These are phyloP conservation scores for Rhizopus arrhizus DNA, from an alignment of 371 early-diverging fungal genomes.

Conservation along the genomic window DNA sequence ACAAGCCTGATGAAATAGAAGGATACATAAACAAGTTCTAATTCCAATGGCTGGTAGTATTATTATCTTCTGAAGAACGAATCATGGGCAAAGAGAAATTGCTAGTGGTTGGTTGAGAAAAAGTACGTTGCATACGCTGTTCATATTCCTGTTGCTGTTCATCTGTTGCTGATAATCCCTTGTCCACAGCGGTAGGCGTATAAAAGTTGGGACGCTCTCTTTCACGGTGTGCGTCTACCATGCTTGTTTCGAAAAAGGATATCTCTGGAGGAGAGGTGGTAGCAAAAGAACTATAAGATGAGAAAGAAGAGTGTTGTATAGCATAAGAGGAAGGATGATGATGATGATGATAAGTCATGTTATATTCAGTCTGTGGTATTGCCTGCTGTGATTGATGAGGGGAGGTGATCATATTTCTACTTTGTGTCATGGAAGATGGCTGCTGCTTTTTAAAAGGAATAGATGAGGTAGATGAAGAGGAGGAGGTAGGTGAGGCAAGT, in stretches of 20 bases:
- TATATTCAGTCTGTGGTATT: constrained; percentile 23
- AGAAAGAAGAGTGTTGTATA: background rate
- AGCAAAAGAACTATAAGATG: background rate
- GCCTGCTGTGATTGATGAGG: constrained; percentile 20
- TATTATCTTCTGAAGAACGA: constrained; percentile 22
- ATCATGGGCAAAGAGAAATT: constrained; percentile 29
- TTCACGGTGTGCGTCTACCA: background rate
- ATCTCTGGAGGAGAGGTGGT: constrained; percentile 8
- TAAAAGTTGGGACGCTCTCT: background rate
- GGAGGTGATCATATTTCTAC: constrained; percentile 14
- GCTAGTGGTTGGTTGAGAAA: background rate
- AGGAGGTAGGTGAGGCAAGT: constrained; percentile 43
- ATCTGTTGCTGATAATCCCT: background rate
- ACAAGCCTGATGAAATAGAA: background rate
- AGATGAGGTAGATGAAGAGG: constrained; percentile 37
- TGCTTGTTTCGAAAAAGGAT: constrained; percentile 6
- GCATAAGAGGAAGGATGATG: background rate
- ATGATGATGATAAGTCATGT: constrained; percentile 13
- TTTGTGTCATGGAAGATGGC: constrained; percentile 10
- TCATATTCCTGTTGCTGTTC: constrained; percentile 24
- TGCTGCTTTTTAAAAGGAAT: constrained; percentile 32
- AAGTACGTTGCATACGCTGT: constrained; percentile 22
- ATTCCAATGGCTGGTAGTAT: constrained; percentile 17
- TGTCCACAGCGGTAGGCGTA: background rate
- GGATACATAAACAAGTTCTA: constrained; percentile 1